Base-by-base conservation (phyloP, 2,329 filamentous ascomycete genomes). In the Paracamarosporium sp. region DNA sequence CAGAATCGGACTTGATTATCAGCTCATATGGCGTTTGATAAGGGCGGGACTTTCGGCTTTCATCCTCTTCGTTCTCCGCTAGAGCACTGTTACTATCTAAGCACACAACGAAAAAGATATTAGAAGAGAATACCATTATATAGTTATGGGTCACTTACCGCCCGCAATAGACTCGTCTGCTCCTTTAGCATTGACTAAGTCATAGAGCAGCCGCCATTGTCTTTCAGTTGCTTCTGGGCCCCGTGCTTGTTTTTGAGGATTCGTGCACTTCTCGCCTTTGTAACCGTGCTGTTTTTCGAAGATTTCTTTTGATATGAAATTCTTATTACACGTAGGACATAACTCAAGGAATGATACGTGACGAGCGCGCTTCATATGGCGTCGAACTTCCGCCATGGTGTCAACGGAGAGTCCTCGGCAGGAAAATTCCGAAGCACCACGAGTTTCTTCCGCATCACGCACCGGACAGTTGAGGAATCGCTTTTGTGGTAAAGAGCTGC, bases 251-350 rank as follows among this genome's bases (percentile, higher is more conserved):
- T 25, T 11, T 4, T 12, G 20, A 2, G 51, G 47, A 4, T 47
- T 54, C 1, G 24, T n/a, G 5, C 60, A 64, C 11, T 50, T 28
- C 22, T 33, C 13, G 20, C 55, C 15, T n/a, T 41, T 30, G 5
- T 33, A 5, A 11, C 55, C 55, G 13, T 56, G 56, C 0, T 35
- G 5, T 5, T 15, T n/a, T 13, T 60, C 41, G 13, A 56, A 63
- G 7, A 17, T 31, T 0, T 27, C 3, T 15, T 51, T 28, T 22
- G 65, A 48, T 1, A 61, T 25, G 6, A 62, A 30, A 22, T 63
- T 53, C 9, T 61, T 22, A 0, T 65, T 64, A 3, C 64, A 67
- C 0, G 62, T 65, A 5, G 6, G 36, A 17, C 63, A 63, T 1
- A 63, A 45, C 12, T 47, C n/a, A 3, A 64, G 33, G 15, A 62